These are phyloP conservation scores for Aspergillus nomiae DNA, from an alignment of 2,329 filamentous ascomycete species.

Conservation along the genomic window DNA sequence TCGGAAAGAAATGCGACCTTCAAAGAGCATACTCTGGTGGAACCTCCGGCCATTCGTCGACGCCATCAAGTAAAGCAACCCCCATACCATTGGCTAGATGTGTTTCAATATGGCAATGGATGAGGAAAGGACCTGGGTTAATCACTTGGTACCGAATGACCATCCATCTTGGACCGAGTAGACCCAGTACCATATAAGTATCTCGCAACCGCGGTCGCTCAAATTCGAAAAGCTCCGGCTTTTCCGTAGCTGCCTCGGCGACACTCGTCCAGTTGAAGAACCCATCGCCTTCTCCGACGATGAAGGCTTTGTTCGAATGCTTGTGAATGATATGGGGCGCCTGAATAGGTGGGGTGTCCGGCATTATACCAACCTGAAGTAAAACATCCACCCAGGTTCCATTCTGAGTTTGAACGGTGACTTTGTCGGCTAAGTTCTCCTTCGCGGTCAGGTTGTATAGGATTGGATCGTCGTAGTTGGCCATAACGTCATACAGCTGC, in stretches of 20 bases:
- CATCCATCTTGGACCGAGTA: conserved; percentile 41
- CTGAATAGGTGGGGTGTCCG: conserved; percentile 26
- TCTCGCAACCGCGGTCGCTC: conserved; percentile 46
- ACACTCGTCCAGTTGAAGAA: conserved; percentile 45
- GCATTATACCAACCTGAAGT: conserved; percentile 30
- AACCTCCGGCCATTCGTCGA: conserved; percentile 49
- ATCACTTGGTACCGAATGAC: conserved; percentile 49
- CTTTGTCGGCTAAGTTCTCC: conserved; percentile 27
- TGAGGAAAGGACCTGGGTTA: conserved; percentile 50
- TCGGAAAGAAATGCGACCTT: not conserved
- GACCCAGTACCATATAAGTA: conserved; percentile 38
- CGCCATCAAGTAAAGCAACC: conserved; percentile 50
- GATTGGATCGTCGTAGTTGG: conserved; percentile 35
- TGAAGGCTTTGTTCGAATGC: conserved; percentile 48
- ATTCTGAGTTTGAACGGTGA: conserved; percentile 38
- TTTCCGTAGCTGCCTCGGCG: conserved; percentile 40
- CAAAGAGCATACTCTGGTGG: conserved; percentile 20
- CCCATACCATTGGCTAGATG: conserved; percentile 54
- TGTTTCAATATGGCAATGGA: conserved; percentile 55
- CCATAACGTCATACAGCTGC: conserved; percentile 26
- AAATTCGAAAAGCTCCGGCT: conserved; percentile 49
- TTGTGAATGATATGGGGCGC: conserved; percentile 52
- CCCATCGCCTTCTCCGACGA: conserved; percentile 44
- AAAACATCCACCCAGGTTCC: conserved; percentile 44
- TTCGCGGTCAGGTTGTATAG: conserved; percentile 18